Conservation (phyloP, 306 rosid genomes). For the Styphnolobium japonicum region DNA sequence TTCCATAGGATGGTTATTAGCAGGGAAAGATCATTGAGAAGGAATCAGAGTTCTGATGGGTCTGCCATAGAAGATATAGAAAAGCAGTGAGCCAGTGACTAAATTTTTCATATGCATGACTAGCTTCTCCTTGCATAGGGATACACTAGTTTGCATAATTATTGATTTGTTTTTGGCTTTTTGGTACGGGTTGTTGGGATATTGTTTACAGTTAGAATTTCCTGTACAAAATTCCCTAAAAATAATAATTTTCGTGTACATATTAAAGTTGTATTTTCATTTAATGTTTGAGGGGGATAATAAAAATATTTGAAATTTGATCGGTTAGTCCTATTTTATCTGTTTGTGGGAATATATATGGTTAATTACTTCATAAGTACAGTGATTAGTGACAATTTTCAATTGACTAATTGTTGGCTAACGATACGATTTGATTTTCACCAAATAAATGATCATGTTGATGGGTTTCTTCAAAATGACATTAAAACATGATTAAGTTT, state of each 20-base stretch:
- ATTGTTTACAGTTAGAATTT: no score
- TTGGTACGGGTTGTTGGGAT: no score
- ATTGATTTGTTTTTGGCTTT: no score
- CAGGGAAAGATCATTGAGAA: background rate
- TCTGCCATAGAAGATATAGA: background rate
- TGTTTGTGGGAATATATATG: background rate
- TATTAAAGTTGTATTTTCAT: background rate
- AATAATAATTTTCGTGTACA: no score
- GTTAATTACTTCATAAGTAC: no score
- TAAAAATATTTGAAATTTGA: background rate
- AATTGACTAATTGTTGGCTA: background rate
- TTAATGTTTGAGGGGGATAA: background rate
- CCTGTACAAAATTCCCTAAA: no score
- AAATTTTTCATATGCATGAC: no score
- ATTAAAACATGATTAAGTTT: background rate
- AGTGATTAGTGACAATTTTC: background rate
- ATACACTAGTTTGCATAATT: background rate
- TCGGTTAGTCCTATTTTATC: background rate
- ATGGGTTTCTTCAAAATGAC: background rate
- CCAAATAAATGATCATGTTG: background rate
- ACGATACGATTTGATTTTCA: background rate
- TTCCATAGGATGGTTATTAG: conserved; percentile 14
- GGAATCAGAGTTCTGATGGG: background rate
- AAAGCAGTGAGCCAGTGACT: background rate
- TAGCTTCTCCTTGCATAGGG: no score